These are phyloP conservation scores for Cordyceps cateniannulata DNA, from an alignment of 2,329 filamentous ascomycete genomes.

Conservation along the genomic window DNA sequence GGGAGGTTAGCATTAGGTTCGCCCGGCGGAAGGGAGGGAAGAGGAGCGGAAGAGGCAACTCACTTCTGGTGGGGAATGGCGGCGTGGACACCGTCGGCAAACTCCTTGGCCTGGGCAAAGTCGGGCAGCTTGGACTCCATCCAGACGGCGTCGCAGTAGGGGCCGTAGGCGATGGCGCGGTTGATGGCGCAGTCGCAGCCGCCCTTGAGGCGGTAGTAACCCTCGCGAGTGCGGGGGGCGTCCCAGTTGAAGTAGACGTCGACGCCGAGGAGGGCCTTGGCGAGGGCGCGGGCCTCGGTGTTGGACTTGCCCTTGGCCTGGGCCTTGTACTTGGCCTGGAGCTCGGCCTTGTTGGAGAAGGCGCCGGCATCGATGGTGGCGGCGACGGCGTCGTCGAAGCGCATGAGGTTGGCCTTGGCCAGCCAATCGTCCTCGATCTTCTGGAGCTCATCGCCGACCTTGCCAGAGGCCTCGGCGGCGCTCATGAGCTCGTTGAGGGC, in stretches of 20 bases:
- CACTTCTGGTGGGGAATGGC: slow-evolving; percentile 96
- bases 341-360: slow-evolving; percentile 59
- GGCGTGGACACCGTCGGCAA: slow-evolving; percentile 87
- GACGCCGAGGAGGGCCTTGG: slow-evolving; percentile 66
- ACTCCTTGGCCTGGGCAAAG: slow-evolving; percentile 83
- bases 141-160: slow-evolving; percentile 95
- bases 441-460: slow-evolving; percentile 74
- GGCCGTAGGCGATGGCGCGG: slow-evolving; percentile 83
- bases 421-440: slow-evolving; percentile 89
- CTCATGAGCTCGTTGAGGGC: slow-evolving; percentile 89
- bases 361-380: slow-evolving; percentile 69
- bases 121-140: slow-evolving; percentile 99
- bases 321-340: slow-evolving; percentile 61
- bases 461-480: slow-evolving; percentile 74
- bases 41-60: slow-evolving; percentile 26
- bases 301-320: slow-evolving; percentile 79
- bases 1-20: slow-evolving; percentile 15
- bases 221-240: slow-evolving; percentile 83
- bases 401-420: slow-evolving; percentile 69
- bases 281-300: slow-evolving; percentile 71
- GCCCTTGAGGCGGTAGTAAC: slow-evolving; percentile 88
- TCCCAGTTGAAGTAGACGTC: slow-evolving; percentile 96
- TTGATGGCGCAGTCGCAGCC: slow-evolving; percentile 89
- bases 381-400: slow-evolving; percentile 84
- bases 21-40: neutral